Evolutionary conservation across 306 rosid genomes (phyloP), one percentile per base, ranked within the genome.

Genomic region (Rosa multiflora): DNA sequence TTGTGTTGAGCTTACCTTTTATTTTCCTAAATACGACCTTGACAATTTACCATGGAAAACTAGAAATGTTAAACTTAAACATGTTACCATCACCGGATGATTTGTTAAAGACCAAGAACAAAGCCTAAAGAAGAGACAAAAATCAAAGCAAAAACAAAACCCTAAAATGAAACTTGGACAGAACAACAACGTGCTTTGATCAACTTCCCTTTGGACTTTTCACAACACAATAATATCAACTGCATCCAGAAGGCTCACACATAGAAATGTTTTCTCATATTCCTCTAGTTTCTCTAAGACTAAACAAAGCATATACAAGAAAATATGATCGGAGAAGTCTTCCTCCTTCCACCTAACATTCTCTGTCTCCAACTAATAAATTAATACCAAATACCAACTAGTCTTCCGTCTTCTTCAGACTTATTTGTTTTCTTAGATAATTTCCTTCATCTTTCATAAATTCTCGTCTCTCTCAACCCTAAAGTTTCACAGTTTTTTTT

Each of bases 111-210:
- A 82, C 64, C 53, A 46, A 68, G 46, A 58, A 21, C 39, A 77
- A 72, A 81, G 43, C 56, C 58, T 18, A 64, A 64, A 7, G 26
- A 78, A 64, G 67, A 20, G 63, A 51, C 72, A 78, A 48, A 13
- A 40, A 1, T 66, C 6, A 18, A 53, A 77, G 18, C 78, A 82
- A 49, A 73, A 26, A 44, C 47, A 44, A 64, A 53, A 77, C 68
- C n/a, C n/a, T 8, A 43, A 53, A 21, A 56, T 4, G 39, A 17
- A 73, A 58, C 29, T 20, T 21, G 18, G 56, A 58, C 47, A 58
- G 48, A 14, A 67, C 76, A 74, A 48, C 55, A 52, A 18, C 75
- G 2, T 13, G 21, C 46, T 58, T 46, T 11, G 64, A 29, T 68
- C 51, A 15, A 58, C 35, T 69, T 79, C 44, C 75, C 4, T 35